Evolutionary conservation across 2,329 filamentous ascomycete species (phyloP), one percentile per base, ranked within the genome.

Genomic region (Seiridium unicorne): DNA sequence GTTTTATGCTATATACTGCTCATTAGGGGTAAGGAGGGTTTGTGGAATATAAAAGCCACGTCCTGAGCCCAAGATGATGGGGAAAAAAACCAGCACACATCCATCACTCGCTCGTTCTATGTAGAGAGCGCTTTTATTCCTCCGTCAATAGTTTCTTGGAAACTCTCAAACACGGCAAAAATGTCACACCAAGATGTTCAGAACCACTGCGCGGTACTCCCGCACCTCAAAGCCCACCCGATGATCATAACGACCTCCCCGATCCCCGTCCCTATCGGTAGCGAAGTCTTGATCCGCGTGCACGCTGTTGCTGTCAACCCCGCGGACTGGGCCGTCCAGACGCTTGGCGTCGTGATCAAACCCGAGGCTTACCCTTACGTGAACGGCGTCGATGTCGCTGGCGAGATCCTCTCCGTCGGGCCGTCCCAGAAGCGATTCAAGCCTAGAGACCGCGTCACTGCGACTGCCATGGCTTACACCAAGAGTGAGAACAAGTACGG

Each of bases 281-380:
- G 64, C 35, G 66, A 72, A 55, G 63, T 73, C 34, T 53, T 73
- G 18, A 64, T 74, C 8, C 65, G 66, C 46, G 70, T 68, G 62
- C 63, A 63, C 44, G 68, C 70, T 32, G 59, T 74, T 34, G 71
- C 72, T 18, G 68, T 74, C 55, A 75, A 74, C 71, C 61, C 68
- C 67, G 48, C 72, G 9, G 73, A 76, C 60, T 67, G 66, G 48
- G 65, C 65, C 18, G 66, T 73, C 38, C 71, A 73, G 56, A 65
- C 71, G 32, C 51, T 55, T 7, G 74, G 69, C 32, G 65, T 75
- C 57, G 61, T 64, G 56, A 34, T 61, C 9, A 53, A 53, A 34
- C 61, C 65, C 6, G 64, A 76, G 32, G 70, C 64, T 40, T 76
- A 72, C 58, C 74, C 74, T 1, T 67, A 62, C n/a, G 63, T 77